These are phyloP conservation scores for Blastobotrys apis DNA, from an alignment of 1,139 yeast genomes.

Conservation along the genomic window DNA sequence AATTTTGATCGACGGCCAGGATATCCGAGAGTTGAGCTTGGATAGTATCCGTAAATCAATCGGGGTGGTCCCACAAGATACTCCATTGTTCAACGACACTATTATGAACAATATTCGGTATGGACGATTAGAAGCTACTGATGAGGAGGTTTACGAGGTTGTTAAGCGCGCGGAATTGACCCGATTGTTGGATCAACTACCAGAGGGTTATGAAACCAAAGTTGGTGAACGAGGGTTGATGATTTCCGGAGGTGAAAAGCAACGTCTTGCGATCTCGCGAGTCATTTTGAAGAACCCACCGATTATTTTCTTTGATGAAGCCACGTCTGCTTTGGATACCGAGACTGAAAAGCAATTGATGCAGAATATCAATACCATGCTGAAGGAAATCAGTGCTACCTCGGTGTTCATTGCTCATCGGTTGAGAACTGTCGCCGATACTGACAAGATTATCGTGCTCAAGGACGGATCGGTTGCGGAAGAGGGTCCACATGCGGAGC, in stretches of 20 bases:
- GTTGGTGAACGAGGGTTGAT: constrained; percentile 99
- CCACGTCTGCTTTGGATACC: constrained; percentile 94
- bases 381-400: constrained; percentile 57
- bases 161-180: constrained; percentile 69
- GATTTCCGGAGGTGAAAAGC: constrained; percentile 99
- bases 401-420: constrained; percentile 92
- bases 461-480: constrained; percentile 76
- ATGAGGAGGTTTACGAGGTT: constrained; percentile 63
- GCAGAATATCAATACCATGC: constrained; percentile 62
- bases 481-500: constrained; percentile 72
- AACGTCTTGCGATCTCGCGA: constrained; percentile 88
- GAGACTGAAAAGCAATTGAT: constrained; percentile 87
- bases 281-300: constrained; percentile 79
- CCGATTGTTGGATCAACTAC: constrained; percentile 60
- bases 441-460: constrained; percentile 88
- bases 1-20: constrained; percentile 85
- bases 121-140: constrained; percentile 72
- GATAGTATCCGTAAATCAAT: constrained; percentile 69
- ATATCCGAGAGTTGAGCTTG: constrained; percentile 67
- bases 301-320: constrained; percentile 93
- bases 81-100: constrained; percentile 90
- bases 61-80: constrained; percentile 97
- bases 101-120: constrained; percentile 83
- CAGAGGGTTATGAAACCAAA: constrained; percentile 77
- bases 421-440: constrained; percentile 86